Evolutionary conservation across 139 green algal species (phyloP).

Genomic region (Edaphochlamys debaryana): DNA sequence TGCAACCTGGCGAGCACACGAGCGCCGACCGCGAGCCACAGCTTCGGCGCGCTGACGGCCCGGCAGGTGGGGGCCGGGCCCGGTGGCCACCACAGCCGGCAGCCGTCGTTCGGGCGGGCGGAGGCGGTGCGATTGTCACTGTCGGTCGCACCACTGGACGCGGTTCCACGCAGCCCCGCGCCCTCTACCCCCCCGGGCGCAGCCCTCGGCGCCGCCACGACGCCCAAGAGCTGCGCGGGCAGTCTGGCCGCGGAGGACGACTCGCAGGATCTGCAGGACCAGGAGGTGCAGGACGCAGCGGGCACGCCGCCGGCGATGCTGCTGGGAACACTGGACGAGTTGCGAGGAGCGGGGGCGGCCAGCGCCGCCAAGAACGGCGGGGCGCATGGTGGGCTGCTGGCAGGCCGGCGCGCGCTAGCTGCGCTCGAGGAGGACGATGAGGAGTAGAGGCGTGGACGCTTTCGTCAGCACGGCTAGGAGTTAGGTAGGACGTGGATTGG

Average conservation of each 20-base stretch:
- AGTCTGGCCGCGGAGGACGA: not conserved
- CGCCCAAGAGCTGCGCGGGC: not conserved
- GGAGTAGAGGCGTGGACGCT: too few relatives aligned
- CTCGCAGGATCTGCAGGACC: not conserved
- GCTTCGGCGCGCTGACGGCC: not conserved
- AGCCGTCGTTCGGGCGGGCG: not conserved
- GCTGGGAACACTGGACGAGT: not conserved
- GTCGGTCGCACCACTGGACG: not conserved
- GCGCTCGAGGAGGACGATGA: conserved; percentile 26
- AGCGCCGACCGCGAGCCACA: not conserved
- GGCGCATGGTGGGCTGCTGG: not conserved
- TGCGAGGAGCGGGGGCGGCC: not conserved
- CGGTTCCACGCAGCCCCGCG: not conserved
- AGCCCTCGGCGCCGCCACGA: not conserved
- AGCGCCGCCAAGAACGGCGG: not conserved
- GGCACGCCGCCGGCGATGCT: conserved; percentile 15
- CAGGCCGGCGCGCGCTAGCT: not conserved
- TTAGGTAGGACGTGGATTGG: too few relatives aligned
- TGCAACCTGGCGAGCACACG: conserved; percentile 31
- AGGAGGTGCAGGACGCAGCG: not conserved
- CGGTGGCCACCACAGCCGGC: conserved; percentile 10
- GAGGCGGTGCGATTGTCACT: not conserved
- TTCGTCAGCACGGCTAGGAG: too few relatives aligned
- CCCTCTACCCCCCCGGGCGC: not conserved
- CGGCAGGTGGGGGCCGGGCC: not conserved